Percentiles rank a stretch among this genome's conserved stretches.
Conservation (phyloP, 352 stramenopile species). For the Hyaloperonospora brassicae region DNA sequence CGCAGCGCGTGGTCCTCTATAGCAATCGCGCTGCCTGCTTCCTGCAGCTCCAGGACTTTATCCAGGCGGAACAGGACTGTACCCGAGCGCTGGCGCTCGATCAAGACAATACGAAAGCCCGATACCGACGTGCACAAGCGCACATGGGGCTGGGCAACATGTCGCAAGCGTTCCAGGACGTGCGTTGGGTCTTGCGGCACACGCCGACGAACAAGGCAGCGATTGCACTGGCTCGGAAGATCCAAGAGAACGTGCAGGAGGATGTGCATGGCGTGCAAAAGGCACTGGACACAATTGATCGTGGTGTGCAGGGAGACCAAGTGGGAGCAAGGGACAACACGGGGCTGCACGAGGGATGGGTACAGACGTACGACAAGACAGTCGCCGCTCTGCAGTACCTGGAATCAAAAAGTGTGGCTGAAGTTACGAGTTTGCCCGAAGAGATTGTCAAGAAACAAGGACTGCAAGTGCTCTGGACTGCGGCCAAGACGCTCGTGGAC, state of each 20-base stretch:
- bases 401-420: slow-evolving; percentile 62
- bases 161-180: slow-evolving; percentile 59
- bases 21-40: slow-evolving; percentile 72
- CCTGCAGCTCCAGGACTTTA: slow-evolving; percentile 60
- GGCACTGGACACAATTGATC: slow-evolving; percentile 49
- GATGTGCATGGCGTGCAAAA: slow-evolving; percentile 78
- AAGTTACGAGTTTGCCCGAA: slow-evolving; percentile 41
- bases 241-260: slow-evolving; percentile 64
- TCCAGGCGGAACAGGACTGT: slow-evolving; percentile 45
- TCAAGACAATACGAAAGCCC: slow-evolving; percentile 61
- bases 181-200: slow-evolving; percentile 62
- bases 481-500: slow-evolving; percentile 28
- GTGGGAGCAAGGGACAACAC: background rate
- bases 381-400: slow-evolving; percentile 67
- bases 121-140: slow-evolving; percentile 70
- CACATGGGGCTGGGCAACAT: slow-evolving; percentile 58
- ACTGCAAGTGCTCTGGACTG: slow-evolving; percentile 48
- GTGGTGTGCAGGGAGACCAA: slow-evolving; percentile 16
- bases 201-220: slow-evolving; percentile 71
- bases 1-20: slow-evolving; percentile 55
- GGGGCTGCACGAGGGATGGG: slow-evolving; percentile 15
- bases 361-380: slow-evolving; percentile 31
- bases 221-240: slow-evolving; percentile 54
- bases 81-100: slow-evolving; percentile 39
- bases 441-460: slow-evolving; percentile 53